Evolutionary conservation across 495 filamentous ascomycete species (phyloP), one percentile per base, ranked within the genome.

Genomic region (Durotheca rogersii): DNA sequence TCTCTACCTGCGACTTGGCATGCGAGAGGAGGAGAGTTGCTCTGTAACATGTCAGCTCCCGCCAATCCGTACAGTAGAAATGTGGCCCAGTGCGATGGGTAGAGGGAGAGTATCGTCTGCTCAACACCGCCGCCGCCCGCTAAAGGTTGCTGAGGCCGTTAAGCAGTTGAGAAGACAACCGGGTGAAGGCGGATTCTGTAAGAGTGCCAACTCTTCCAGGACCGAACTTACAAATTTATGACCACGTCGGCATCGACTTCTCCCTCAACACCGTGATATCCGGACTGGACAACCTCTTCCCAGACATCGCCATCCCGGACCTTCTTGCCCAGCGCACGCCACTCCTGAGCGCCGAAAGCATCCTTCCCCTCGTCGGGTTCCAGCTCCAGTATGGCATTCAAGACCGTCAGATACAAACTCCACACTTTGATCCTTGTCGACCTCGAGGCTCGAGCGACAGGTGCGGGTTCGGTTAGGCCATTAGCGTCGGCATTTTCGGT

Each of bases 191-290:
- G n/a, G n/a, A n/a, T n/a, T n/a, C n/a, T n/a, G n/a, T n/a, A n/a
- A n/a, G n/a, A n/a, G n/a, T n/a, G n/a, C n/a, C n/a, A n/a, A n/a
- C n/a, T n/a, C n/a, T n/a, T 6, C 12, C 20, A 32, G 7, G 21
- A 7, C 11, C 37, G n/a, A 10, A 74, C 84, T 63, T 67, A 94
- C 88, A 97, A 65, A 58, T 93, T 95, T 49, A 90, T 87, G 48
- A 97, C 88, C 4, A 98, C 94, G 55, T 98, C 93, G 18, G 89
- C 82, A 68, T 98, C 94, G 3, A 98, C 89, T 50, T 87, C 86
- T 5, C 89, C 90, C 65, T 96, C 92, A 7, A 80, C 75, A 39
- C 90, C 89, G 56, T 83, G 82, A 66, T 96, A 96, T 0, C 90
- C 90, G 56, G 84, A 81, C 49, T 82, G 76, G 30, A 94, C 87